Percentiles rank a stretch among this genome's conserved stretches.
These are phyloP conservation scores for Pythium phragmitis DNA, from an alignment of 352 stramenopile genomes.

Conservation along the genomic window DNA sequence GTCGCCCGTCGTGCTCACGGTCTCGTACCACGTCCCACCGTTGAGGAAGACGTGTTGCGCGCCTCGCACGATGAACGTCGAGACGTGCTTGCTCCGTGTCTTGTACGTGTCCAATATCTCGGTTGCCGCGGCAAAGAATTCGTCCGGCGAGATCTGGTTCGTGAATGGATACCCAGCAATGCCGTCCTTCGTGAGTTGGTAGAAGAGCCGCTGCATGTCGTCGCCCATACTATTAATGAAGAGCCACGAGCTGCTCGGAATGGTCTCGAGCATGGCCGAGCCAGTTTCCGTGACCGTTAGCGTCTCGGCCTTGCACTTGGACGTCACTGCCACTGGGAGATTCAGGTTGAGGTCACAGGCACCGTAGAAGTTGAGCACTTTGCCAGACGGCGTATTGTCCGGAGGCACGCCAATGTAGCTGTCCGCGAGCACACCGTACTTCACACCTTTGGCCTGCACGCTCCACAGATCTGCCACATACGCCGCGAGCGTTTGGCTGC, in stretches of 20 bases:
- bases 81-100: constrained; percentile 29
- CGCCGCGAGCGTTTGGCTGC: constrained; percentile 39
- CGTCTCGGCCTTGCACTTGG: constrained; percentile 42
- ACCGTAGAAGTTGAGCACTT: constrained; percentile 38
- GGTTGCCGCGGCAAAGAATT: constrained; percentile 34
- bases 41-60: constrained; percentile 18
- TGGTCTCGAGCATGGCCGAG: constrained; percentile 34
- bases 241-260: constrained; percentile 45
- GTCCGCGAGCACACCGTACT: constrained; percentile 50
- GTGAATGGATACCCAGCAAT: constrained; percentile 53
- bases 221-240: constrained; percentile 65
- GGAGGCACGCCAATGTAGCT: constrained; percentile 62
- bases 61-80: constrained; percentile 35
- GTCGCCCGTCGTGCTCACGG: not conserved
- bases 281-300: constrained; percentile 45
- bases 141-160: constrained; percentile 44
- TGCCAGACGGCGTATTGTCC: constrained; percentile 31
- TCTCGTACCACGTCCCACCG: not conserved
- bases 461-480: constrained; percentile 50
- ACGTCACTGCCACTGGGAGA: constrained; percentile 29
- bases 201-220: constrained; percentile 61
- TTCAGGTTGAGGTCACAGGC: constrained; percentile 34
- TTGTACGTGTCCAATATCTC: constrained; percentile 42
- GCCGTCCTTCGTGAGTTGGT: constrained; percentile 49
- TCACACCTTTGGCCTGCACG: constrained; percentile 40